Percentiles rank a stretch among this genome's conserved stretches.
Conservation (phyloP, 2,329 filamentous ascomycete species). For the Rhexocercosporidium sp. region DNA sequence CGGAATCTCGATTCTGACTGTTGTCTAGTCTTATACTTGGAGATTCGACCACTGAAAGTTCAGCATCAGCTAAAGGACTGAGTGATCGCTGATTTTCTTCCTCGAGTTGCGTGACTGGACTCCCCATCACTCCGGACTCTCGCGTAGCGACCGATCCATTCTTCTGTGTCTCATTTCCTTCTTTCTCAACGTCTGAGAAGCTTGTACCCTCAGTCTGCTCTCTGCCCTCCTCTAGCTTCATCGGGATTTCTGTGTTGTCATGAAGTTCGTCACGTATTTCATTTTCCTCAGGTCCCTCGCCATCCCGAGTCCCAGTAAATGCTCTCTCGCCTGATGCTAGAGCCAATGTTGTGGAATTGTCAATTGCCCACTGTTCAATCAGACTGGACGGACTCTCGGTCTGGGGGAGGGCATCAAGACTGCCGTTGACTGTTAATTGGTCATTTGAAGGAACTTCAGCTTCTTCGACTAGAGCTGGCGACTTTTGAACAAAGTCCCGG, state of each 20-base stretch:
- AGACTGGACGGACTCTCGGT: background rate
- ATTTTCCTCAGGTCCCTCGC: background rate
- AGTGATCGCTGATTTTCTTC: too few relatives aligned
- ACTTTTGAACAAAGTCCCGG: background rate
- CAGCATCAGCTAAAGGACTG: too few relatives aligned
- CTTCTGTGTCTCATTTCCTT: too few relatives aligned
- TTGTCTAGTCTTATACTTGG: too few relatives aligned
- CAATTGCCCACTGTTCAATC: background rate
- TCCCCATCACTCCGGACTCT: too few relatives aligned
- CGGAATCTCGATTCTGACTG: too few relatives aligned
- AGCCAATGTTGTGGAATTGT: background rate
- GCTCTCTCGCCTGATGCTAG: background rate
- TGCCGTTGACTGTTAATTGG: background rate
- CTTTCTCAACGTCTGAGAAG: too few relatives aligned
- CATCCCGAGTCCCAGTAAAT: background rate
- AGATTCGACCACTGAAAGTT: too few relatives aligned
- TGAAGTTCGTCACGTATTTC: background rate
- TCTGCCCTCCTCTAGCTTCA: background rate
- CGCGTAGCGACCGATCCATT: too few relatives aligned
- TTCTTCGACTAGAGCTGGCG: background rate
- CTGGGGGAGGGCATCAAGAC: background rate
- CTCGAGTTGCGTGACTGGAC: too few relatives aligned
- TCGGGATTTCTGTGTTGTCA: background rate
- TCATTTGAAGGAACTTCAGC: background rate
- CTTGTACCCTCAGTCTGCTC: too few relatives aligned